These are phyloP conservation scores for Suillus spraguei DNA, from an alignment of 768 basidiomycete genomes.

Conservation along the genomic window DNA sequence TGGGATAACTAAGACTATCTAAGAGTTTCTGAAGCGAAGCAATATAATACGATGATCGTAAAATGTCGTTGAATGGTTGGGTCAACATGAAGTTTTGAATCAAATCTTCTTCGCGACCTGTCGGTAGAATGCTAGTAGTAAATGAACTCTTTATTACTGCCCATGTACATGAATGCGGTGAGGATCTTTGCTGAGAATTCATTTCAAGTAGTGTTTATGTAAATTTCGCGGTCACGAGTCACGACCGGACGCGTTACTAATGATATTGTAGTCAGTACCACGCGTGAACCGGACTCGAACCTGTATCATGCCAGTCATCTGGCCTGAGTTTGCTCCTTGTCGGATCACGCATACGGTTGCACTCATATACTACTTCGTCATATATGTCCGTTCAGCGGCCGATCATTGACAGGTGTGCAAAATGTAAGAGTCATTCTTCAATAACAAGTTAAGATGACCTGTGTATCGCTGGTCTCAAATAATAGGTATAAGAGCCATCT, in stretches of 20 bases:
- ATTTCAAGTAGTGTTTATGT: no score
- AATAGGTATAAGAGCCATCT: not conserved
- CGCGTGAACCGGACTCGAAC: not conserved
- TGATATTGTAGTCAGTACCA: not conserved
- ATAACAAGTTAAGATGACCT: not conserved
- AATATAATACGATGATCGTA: not conserved
- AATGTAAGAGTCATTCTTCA: not conserved
- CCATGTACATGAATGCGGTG: no score
- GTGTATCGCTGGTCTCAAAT: not conserved
- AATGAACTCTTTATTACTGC: no score
- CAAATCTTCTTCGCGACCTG: not conserved
- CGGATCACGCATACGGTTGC: no score
- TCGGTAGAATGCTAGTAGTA: no score
- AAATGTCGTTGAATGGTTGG: not conserved
- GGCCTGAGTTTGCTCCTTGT: not conserved
- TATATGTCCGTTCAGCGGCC: not conserved
- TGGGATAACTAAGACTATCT: not conserved
- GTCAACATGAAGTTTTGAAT: not conserved
- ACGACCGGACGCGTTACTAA: constrained; percentile 4
- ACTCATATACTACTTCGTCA: not conserved
- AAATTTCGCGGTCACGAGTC: no score
- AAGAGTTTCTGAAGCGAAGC: not conserved
- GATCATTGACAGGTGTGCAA: not conserved
- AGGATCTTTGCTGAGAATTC: no score
- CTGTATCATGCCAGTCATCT: no score